Percentiles rank a stretch among this genome's conserved stretches.
These are phyloP conservation scores for Colletotrichum graminicola DNA, from an alignment of 2,329 filamentous ascomycete genomes.

Conservation along the genomic window DNA sequence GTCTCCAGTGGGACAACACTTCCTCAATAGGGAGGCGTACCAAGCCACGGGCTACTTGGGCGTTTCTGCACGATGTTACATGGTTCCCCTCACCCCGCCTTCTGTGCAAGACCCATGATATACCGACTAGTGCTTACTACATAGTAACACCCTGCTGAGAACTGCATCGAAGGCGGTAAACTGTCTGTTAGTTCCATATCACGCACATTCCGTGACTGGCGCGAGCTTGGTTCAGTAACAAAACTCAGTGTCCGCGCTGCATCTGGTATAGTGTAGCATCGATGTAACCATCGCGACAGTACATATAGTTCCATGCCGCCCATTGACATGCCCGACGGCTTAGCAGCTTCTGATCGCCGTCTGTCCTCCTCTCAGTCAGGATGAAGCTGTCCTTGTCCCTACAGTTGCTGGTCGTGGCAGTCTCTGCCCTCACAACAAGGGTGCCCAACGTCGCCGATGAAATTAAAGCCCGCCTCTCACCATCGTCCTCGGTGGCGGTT, in stretches of 20 bases:
- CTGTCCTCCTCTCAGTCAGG: too few relatives aligned
- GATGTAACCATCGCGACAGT: background rate
- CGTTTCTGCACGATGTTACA: slow-evolving; percentile 7
- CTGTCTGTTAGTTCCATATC: background rate
- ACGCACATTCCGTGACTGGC: background rate
- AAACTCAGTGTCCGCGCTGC: background rate
- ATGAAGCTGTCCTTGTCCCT: background rate
- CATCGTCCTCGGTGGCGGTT: background rate
- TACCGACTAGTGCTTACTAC: background rate
- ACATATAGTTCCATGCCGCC: background rate
- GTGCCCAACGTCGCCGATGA: background rate
- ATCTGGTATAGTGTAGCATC: background rate
- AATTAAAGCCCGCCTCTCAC: slow-evolving; percentile 8
- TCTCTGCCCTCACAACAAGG: slow-evolving; percentile 3
- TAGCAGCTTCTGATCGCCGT: fast-evolving
- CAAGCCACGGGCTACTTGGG: background rate
- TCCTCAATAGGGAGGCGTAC: slow-evolving; percentile 8
- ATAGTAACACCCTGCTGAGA: background rate
- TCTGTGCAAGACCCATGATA: background rate
- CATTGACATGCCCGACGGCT: background rate
- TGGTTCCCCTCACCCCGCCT: background rate
- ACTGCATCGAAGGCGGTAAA: background rate
- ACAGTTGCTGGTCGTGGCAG: background rate
- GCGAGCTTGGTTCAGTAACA: background rate
- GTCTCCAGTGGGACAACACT: background rate